Evolutionary conservation across 352 stramenopile genomes (phyloP), one percentile per base, ranked within the genome.

Genomic region (Phytophthora vignae): DNA sequence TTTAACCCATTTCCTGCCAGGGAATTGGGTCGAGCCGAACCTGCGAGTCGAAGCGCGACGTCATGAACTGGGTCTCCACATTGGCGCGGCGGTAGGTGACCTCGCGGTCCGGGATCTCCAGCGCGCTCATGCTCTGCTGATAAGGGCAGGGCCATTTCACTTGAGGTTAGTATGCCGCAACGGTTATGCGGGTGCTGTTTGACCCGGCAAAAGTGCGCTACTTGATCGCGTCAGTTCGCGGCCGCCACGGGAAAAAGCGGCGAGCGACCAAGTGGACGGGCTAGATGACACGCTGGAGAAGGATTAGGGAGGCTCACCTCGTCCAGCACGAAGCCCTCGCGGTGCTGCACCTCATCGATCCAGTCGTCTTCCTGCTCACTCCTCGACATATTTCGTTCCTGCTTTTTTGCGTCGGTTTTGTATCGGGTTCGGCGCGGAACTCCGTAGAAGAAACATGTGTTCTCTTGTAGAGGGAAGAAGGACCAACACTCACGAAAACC

Each of bases 321-420:
- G 33, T 87, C 81, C 55, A 88, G 48, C 40, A 88, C 81, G 67
- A 88, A 91, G 59, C 83, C 83, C 52, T 84, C 69, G 55, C 76
- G 74, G 81, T 79, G 59, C 52, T 74, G 48, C 44, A 71, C 60
- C 60, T 88, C 84, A 60, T 80, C 80, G 56, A 90, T 81, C 79
- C 78, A 90, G 67, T 90, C 83, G 71, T 93, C 82, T 70, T 91
- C 84, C 64, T 90, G 66, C 53, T 92, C 81, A 60, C 84, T 82
- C 36, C 77, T 71, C 67, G 76, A 85, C 83, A 91, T 92, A 38
- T 25, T 64, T 55, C 46, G 54, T 15, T 61, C 60, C 9, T 54
- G 60, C 29, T 67, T 31, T 69, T 63, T 65, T 25, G 22, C 19
- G 52, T 71, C 62, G 40, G 62, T 70, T 70, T 71, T 67, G 49